Evolutionary conservation across 2,329 filamentous ascomycete species (phyloP).

Genomic region (Aspergillus sp.): DNA sequence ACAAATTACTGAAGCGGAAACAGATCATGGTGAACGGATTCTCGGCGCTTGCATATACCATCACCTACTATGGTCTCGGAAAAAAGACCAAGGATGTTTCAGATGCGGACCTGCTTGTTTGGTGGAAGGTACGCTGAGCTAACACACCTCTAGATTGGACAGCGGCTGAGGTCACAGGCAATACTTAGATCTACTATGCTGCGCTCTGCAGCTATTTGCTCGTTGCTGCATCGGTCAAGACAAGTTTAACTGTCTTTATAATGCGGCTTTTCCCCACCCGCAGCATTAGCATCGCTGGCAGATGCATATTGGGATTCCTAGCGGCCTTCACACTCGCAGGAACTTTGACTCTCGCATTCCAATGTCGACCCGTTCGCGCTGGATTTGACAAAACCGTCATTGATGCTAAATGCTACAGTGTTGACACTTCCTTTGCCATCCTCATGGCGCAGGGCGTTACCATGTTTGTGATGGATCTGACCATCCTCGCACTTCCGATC

Average conservation of each 20-base stretch:
- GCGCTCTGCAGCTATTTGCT: conserved; percentile 17
- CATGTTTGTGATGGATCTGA: conserved; percentile 22
- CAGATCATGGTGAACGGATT: conserved; percentile 5
- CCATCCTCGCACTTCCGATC: conserved; percentile 24
- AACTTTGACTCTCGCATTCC: conserved; percentile 15
- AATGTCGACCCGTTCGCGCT: conserved; percentile 17
- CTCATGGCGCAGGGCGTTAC: conserved; percentile 20
- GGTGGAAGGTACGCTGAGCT: neutral
- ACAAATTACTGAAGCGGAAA: neutral
- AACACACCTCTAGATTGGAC: neutral
- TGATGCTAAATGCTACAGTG: conserved; percentile 11
- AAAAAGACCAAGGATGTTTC: neutral
- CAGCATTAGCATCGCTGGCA: conserved; percentile 10
- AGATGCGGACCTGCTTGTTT: neutral
- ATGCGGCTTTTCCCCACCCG: conserved; percentile 21
- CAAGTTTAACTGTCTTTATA: conserved; percentile 20
- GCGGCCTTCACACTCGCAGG: conserved; percentile 18
- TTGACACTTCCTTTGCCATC: conserved; percentile 13
- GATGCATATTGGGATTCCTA: conserved; percentile 16
- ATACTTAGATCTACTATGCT: conserved; percentile 14
- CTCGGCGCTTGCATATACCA: conserved; percentile 8
- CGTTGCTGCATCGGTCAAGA: conserved; percentile 17
- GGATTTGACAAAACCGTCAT: conserved; percentile 16
- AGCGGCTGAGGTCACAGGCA: neutral
- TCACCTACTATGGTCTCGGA: conserved; percentile 21